Percentiles rank a stretch among this genome's conserved stretches.
Conservation (phyloP, 2,329 filamentous ascomycete genomes). For the Albophoma yamanashiensis region DNA sequence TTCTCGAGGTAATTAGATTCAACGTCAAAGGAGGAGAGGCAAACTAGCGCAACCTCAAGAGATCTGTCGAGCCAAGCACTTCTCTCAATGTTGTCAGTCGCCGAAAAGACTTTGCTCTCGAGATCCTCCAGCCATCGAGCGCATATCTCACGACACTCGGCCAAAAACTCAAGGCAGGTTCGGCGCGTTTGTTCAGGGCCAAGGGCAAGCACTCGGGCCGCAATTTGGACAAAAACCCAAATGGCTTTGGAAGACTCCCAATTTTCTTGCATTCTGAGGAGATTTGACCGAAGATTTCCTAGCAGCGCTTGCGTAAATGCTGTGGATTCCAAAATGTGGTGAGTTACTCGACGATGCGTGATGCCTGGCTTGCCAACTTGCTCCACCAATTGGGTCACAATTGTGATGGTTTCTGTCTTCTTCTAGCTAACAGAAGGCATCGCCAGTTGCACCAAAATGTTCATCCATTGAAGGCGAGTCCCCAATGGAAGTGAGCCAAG, state of each 20-base stretch:
- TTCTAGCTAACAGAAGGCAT: conserved; percentile 38
- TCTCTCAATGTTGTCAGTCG: background rate
- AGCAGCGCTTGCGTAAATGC: conserved; percentile 14
- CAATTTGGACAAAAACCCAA: background rate
- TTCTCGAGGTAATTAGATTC: background rate
- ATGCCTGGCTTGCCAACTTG: conserved; percentile 29
- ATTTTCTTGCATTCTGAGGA: background rate
- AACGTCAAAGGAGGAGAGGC: conserved; percentile 2
- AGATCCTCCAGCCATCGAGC: background rate
- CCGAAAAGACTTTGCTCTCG: background rate
- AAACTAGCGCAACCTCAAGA: conserved; percentile 2
- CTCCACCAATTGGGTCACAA: conserved; percentile 38
- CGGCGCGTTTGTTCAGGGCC: background rate
- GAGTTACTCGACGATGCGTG: conserved; percentile 15
- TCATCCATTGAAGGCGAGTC: conserved; percentile 39
- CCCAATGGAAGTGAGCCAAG: conserved; percentile 39
- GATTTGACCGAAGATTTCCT: background rate
- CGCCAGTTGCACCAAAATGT: conserved; percentile 40
- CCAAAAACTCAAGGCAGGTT: background rate
- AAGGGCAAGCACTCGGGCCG: background rate
- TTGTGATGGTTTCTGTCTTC: conserved; percentile 31
- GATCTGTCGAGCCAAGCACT: background rate
- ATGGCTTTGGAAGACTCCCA: conserved; percentile 1
- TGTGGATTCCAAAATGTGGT: conserved; percentile 22
- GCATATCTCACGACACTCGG: background rate